These are phyloP conservation scores for Venturia carpophila DNA, from an alignment of 2,329 filamentous ascomycete species.

Conservation along the genomic window DNA sequence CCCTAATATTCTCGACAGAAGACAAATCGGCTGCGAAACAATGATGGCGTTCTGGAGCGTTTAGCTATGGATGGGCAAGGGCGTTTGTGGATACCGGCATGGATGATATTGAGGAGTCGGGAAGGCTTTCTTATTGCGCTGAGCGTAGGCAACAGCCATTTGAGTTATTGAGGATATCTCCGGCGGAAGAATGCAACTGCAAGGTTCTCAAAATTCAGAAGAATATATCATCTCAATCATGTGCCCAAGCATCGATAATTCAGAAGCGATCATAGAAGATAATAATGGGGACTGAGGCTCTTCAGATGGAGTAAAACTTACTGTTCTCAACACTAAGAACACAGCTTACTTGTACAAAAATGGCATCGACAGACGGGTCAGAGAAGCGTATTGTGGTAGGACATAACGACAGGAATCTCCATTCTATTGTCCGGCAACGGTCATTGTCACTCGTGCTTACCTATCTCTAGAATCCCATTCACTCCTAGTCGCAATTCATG, in stretches of 20 bases:
- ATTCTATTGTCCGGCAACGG: not conserved
- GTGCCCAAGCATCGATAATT: too few relatives aligned
- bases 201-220: too few relatives aligned
- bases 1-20: not conserved
- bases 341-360: not conserved
- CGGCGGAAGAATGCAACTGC: too few relatives aligned
- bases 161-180: too few relatives aligned
- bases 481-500: not conserved
- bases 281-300: too few relatives aligned
- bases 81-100: not conserved
- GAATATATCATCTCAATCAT: too few relatives aligned
- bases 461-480: not conserved
- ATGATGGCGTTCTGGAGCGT: not conserved
- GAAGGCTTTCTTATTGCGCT: not conserved
- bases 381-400: too few relatives aligned
- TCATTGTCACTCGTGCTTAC: not conserved
- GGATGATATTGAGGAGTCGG: not conserved
- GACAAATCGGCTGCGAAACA: slow-evolving; percentile 10
- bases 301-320: not conserved
- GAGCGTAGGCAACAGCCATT: too few relatives aligned
- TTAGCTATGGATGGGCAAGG: not conserved
- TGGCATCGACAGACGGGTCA: not conserved
- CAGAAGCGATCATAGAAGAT: too few relatives aligned
- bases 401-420: not conserved
- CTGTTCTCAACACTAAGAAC: not conserved